Percentiles rank a stretch among this genome's conserved stretches.
These are phyloP conservation scores for Bipolaris zeicola DNA, from an alignment of 2,329 filamentous ascomycete species.

Conservation along the genomic window DNA sequence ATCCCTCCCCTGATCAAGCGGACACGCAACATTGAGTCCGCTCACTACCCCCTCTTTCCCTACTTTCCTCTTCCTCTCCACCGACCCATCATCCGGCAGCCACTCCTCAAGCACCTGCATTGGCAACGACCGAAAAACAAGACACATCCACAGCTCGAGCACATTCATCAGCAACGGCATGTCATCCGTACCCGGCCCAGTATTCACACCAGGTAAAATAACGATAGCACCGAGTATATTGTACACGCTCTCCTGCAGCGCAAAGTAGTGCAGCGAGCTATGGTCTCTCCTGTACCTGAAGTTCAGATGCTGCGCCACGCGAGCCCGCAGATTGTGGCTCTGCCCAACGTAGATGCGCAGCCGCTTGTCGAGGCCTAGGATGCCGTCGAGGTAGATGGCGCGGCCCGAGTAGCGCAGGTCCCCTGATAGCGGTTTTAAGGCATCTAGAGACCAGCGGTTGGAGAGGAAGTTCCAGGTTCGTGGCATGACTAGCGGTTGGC, in stretches of 20 bases:
- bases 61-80: conserved; percentile 1
- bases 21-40: conserved; percentile 39
- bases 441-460: conserved; percentile 28
- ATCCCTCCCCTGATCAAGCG: conserved; percentile 37
- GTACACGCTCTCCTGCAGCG: conserved; percentile 36
- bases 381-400: conserved; percentile 35
- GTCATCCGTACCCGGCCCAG: conserved; percentile 34
- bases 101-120: conserved; percentile 26
- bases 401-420: conserved; percentile 30
- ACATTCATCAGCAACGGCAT: conserved; percentile 39
- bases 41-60: conserved; percentile 28
- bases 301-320: conserved; percentile 40
- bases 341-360: conserved; percentile 43
- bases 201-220: conserved; percentile 13
- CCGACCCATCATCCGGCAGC: conserved; percentile 19
- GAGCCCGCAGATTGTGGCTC: conserved; percentile 28
- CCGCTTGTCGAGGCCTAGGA: conserved; percentile 31
- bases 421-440: conserved; percentile 30
- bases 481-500: conserved; percentile 27
- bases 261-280: conserved; percentile 42
- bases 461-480: conserved; percentile 30
- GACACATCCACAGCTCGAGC: conserved; percentile 45
- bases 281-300: conserved; percentile 46
- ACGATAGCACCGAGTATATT: conserved; percentile 38
- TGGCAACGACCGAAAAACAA: conserved; percentile 39